A percentile compares a stretch with the other conserved stretches of the same genome.
These are phyloP conservation scores for Yarrowia sp. DNA, from an alignment of 805 yeast genomes.

Conservation along the genomic window DNA sequence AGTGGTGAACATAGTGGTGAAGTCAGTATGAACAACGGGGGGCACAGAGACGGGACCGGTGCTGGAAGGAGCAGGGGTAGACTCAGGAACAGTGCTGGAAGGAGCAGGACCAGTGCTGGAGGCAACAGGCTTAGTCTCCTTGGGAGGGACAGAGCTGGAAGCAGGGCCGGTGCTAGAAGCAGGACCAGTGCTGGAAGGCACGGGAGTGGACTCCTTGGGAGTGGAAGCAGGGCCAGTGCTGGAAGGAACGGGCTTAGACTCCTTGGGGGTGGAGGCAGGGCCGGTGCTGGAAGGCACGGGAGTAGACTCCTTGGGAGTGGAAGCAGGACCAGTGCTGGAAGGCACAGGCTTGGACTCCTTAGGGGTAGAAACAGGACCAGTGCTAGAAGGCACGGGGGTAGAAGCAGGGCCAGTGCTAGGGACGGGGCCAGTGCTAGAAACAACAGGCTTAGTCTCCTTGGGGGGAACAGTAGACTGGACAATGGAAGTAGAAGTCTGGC, in stretches of 20 bases:
- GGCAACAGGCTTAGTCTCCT: not conserved
- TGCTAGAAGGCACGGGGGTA: not conserved
- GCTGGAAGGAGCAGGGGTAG: not conserved
- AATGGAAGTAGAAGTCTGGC: not conserved
- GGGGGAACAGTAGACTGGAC: not conserved
- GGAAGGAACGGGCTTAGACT: not conserved
- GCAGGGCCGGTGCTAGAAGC: not conserved
- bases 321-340: not conserved
- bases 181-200: not conserved
- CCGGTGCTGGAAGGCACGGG: not conserved
- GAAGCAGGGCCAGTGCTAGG: too few relatives aligned
- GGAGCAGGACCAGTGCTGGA: not conserved
- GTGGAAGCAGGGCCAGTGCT: not conserved
- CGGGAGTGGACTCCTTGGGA: not conserved
- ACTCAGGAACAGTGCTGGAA: not conserved
- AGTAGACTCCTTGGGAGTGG: not conserved
- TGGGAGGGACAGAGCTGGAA: not conserved
- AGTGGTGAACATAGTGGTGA: constrained; percentile 2
- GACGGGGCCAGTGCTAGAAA: too few relatives aligned
- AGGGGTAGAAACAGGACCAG: not conserved
- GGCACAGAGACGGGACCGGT: not conserved
- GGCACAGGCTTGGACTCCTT: not conserved
- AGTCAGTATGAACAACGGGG: not conserved
- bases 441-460: too few relatives aligned
- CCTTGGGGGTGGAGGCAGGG: not conserved